Evolutionary conservation across 225 moss, liverwort and hornwort species (phyloP).

Genomic region (Pseudoscleropodium purum): DNA sequence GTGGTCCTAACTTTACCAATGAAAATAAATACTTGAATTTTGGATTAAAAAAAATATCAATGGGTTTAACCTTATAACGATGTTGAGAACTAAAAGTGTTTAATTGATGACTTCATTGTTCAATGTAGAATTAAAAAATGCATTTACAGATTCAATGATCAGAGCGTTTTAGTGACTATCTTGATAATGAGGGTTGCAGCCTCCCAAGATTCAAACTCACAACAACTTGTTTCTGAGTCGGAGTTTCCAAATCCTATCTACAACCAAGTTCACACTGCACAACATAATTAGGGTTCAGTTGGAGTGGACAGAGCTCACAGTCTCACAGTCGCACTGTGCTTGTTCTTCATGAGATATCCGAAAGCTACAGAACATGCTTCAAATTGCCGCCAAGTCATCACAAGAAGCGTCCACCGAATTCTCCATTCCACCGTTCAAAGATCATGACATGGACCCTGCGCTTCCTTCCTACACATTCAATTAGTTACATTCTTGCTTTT

Average conservation of each 20-base stretch:
- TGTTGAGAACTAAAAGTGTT: too few species aligned
- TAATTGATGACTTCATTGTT: too few species aligned
- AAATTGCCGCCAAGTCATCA: not conserved
- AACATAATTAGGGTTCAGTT: too few species aligned
- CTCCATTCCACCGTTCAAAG: not conserved
- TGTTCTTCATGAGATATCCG: not conserved
- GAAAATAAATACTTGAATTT: not conserved
- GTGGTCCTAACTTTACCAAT: not conserved
- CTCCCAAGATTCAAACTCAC: too few species aligned
- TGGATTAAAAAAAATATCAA: not conserved
- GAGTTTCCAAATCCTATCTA: too few species aligned
- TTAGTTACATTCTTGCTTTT: not conserved
- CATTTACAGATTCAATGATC: not conserved
- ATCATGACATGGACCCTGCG: not conserved
- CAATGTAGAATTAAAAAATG: not conserved
- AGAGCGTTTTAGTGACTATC: not conserved
- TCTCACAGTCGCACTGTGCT: too few species aligned
- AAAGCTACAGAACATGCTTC: not conserved
- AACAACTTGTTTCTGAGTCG: too few species aligned
- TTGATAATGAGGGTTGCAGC: accelerated
- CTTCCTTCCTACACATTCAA: not conserved
- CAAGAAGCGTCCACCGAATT: not conserved
- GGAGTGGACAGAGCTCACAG: too few species aligned
- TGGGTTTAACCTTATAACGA: accelerated
- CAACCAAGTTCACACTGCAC: too few species aligned